Evolutionary conservation across 306 rosid species (phyloP), one percentile per base, ranked within the genome.

Genomic region (Betula pendula): DNA sequence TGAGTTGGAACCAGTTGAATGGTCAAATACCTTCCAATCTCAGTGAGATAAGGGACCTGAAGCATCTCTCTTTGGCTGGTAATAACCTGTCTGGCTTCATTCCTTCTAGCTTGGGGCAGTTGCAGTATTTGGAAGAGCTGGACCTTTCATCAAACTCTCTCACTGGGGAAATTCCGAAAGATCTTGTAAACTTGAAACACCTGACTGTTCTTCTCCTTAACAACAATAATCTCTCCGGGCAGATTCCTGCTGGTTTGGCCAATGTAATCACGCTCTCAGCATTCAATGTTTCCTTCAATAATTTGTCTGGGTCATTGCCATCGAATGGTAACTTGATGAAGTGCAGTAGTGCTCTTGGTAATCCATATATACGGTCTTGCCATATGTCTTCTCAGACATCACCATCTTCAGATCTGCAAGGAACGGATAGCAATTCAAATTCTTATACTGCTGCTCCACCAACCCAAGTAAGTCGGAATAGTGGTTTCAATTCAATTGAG

Each of bases 201-300:
- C 83, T 94, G 77, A 83, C 85, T 8, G 84, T 67, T 78, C 90
- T 94, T 59, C 89, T 94, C 68, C 97, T 94, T 45, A 86, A 86
- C 56, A 89, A 84, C 73, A 94, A 92, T 82, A 87, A 85, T 38
- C 93, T 92, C 76, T 90, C 92, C 63, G 98, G 98, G 38, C 91
- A 86, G 78, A 86, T 94, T 77, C 98, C 98, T 52, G 75, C 86
- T 35, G 97, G 89, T 70, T 85, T 94, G 86, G 98, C 89, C 40
- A 84, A 90, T 85, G 80, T 90, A 73, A 76, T 87, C 22, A 81
- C 90, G 0, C 98, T 94, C 74, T 86, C 88, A 2, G 77, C 84
- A 24, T 92, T 94, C 74, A 92, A 92, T 62, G 93, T 94, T 82
- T 92, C 98, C 16, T 94, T 86, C 97, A 94, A 94, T 78, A 92